Evolutionary conservation across 345 rosid genomes (phyloP), one percentile per base, ranked within the genome.

Genomic region (Salix caprea): DNA sequence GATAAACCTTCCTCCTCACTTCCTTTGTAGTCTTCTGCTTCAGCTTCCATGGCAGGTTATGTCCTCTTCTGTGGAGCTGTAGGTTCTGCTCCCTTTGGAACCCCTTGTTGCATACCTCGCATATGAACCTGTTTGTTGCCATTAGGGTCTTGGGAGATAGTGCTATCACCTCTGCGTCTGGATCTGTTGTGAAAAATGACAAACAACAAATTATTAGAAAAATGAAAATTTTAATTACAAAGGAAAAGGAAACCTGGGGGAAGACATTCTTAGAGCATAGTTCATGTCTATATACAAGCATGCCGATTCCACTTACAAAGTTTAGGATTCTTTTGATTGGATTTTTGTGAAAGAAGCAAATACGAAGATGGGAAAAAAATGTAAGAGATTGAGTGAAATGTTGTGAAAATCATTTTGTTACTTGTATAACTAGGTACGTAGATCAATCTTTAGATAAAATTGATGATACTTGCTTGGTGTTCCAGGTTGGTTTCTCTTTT

Each of bases 21-120:
- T 91, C 94, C 82, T 87, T 88, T 79, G 89, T 89, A 16, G 86
- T 89, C 82, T 91, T 91, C 82, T 90, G 94, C 79, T 80, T 91
- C 16, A 91, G 91, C 74, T 89, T 91, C 94, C 94, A 91, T 73
- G 97, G 97, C 52, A 91, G 83, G 75, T 90, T 91, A 83, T 91
- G 97, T 85, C 97, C 97, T 89, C 94, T 90, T 86, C 97, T 84
- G 83, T 91, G 96, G 32, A 91, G 96, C 75, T 91, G 96, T 78
- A 91, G 82, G 76, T 91, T 91, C 71, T 91, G 96, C 82, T 90
- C 96, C 82, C 96, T 89, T 81, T 90, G 94, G 76, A 91, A 91
- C 66, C 96, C 96, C 84, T 90, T 91, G 81, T 90, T 90, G 89
- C 96, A 91, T 77, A 91, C 94, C 82, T 90, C 96, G 73, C 96